These are phyloP conservation scores for Aphanocladium album DNA, from an alignment of 2,329 filamentous ascomycete genomes.

Conservation along the genomic window DNA sequence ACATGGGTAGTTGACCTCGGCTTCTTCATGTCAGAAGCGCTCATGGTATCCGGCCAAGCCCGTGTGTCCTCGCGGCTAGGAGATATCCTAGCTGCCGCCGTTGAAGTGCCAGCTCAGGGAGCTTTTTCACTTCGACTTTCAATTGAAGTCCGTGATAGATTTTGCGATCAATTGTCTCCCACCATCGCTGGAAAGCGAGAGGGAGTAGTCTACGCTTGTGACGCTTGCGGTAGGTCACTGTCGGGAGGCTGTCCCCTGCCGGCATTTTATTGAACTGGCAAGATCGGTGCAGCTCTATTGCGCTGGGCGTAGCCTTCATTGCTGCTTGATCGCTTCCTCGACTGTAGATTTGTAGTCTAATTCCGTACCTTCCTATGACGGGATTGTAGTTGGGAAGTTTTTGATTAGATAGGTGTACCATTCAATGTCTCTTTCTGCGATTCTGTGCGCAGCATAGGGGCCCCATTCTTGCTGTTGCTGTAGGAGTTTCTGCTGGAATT, in stretches of 20 bases:
- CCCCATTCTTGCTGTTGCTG: slow-evolving; percentile 1
- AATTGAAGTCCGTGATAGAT: not conserved
- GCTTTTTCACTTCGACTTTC: too few species aligned
- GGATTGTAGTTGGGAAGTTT: not conserved
- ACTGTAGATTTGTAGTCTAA: not conserved
- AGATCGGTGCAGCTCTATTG: not conserved
- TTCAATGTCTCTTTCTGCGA: slow-evolving; percentile 3
- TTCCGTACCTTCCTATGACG: not conserved
- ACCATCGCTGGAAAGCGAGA: not conserved
- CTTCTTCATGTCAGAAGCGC: too few species aligned
- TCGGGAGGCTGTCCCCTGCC: not conserved
- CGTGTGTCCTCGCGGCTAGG: too few species aligned
- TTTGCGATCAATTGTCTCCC: not conserved
- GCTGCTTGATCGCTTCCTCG: not conserved
- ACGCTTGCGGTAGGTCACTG: slow-evolving; percentile 4
- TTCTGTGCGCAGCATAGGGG: not conserved
- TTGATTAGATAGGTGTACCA: slow-evolving; percentile 2
- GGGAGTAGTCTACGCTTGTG: not conserved
- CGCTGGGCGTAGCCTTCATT: not conserved
- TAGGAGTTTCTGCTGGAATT: not conserved
- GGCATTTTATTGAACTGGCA: too few species aligned
- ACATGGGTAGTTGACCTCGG: too few species aligned
- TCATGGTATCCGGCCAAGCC: too few species aligned
- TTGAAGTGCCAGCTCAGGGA: too few species aligned
- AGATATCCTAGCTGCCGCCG: too few species aligned